phyloP scores from a whole-genome alignment of 148 eudicot genomes.

The Arbutus unedo region DNA sequence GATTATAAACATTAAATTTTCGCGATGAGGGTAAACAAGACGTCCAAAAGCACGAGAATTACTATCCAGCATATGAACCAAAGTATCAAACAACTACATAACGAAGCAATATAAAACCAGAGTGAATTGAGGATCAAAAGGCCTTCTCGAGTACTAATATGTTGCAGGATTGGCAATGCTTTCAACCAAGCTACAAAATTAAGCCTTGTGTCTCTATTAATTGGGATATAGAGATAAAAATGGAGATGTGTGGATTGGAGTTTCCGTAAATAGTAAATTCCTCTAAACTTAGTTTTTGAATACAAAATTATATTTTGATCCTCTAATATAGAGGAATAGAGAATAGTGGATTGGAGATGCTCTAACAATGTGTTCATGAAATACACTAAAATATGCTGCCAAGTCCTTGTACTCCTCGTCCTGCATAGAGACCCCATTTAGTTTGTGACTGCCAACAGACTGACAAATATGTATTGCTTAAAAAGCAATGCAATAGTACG shows the following conservation, averaged over 20 bases:
- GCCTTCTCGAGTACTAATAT: neutral
- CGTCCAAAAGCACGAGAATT: conserved; percentile 6
- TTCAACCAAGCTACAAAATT: neutral
- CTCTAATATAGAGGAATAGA: too few relatives aligned
- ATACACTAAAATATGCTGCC: neutral
- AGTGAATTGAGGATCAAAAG: neutral
- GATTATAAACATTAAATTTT: neutral
- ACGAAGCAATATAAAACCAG: neutral
- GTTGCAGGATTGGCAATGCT: neutral
- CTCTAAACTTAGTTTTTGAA: too few relatives aligned
- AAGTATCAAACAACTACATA: neutral
- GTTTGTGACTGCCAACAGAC: neutral
- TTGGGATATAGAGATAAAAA: neutral
- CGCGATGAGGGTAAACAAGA: neutral
- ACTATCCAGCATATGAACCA: neutral
- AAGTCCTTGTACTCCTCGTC: neutral
- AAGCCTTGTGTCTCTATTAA: neutral
- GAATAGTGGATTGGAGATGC: too few relatives aligned
- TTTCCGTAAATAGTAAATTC: too few relatives aligned
- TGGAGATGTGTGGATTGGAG: too few relatives aligned
- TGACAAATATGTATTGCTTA: neutral
- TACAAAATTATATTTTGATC: too few relatives aligned
- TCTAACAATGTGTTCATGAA: neutral
- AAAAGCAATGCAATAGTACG: neutral
- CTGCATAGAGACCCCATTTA: neutral